These are phyloP conservation scores for Crithidia sp. DNA, from an alignment of 208 protist genomes.

Conservation along the genomic window DNA sequence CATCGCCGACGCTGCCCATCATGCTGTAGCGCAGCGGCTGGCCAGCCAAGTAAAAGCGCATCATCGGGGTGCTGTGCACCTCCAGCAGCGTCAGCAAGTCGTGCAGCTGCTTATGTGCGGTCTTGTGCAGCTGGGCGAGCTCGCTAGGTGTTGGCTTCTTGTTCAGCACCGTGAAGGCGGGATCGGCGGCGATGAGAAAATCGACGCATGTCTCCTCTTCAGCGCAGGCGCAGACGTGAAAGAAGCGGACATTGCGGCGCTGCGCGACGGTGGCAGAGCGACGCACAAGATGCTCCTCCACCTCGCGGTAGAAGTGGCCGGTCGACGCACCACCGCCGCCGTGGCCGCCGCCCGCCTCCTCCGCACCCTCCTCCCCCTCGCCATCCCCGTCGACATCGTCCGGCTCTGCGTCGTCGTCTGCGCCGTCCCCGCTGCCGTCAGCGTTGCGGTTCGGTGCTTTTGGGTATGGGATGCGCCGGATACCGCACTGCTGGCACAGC, in stretches of 20 bases:
- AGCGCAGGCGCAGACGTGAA: constrained; percentile 75
- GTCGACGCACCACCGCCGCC: neutral
- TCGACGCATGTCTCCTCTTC: constrained; percentile 74
- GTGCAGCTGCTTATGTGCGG: constrained; percentile 63
- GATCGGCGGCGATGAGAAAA: constrained; percentile 61
- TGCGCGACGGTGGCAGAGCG: constrained; percentile 36
- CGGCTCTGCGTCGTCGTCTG: constrained; percentile 19
- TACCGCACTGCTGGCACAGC: constrained; percentile 71
- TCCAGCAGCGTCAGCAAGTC: constrained; percentile 67
- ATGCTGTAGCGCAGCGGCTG: constrained; percentile 61
- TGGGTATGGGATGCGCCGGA: constrained; percentile 54
- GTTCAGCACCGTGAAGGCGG: constrained; percentile 55
- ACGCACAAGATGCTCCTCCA: constrained; percentile 53
- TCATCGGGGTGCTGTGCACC: constrained; percentile 72
- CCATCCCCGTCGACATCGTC: constrained; percentile 25
- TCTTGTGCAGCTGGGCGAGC: constrained; percentile 53
- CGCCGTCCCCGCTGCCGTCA: neutral
- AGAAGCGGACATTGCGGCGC: constrained; percentile 79
- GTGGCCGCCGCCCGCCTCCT: constrained; percentile 12
- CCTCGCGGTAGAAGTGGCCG: constrained; percentile 49
- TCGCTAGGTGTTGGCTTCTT: constrained; percentile 57
- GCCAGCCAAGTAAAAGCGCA: constrained; percentile 80
- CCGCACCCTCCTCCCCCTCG: constrained; percentile 39
- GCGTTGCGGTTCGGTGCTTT: constrained; percentile 17
- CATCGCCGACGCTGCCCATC: constrained; percentile 18